These are phyloP conservation scores for Annulohypoxylon stygium DNA, from an alignment of 495 filamentous ascomycete genomes.

Conservation along the genomic window DNA sequence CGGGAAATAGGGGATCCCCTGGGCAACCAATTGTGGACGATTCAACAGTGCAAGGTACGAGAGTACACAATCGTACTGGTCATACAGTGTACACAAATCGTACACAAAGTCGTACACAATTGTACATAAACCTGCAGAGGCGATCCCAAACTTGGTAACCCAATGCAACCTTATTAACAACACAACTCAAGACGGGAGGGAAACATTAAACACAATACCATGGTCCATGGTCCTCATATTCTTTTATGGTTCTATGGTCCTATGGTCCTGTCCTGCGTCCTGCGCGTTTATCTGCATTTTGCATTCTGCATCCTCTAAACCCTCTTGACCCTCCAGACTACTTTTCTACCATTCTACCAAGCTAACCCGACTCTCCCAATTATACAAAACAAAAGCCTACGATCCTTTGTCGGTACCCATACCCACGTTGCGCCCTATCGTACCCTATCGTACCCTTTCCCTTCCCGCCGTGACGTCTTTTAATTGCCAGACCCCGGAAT, in stretches of 20 bases:
- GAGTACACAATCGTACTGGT: not conserved
- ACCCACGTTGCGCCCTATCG: slow-evolving; percentile 5
- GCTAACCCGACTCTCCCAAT: slow-evolving; percentile 1
- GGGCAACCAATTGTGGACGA: slow-evolving; percentile 49
- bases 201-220: not conserved
- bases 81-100: slow-evolving; percentile 1
- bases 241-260: not conserved
- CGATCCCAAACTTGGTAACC: slow-evolving; percentile 40
- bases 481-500: slow-evolving; percentile 28
- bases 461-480: slow-evolving; percentile 9
- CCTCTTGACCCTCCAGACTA: not conserved
- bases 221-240: not conserved
- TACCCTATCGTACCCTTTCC: not conserved
- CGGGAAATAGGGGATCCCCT: slow-evolving; percentile 47
- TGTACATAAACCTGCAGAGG: slow-evolving; percentile 21
- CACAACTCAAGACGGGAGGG: not conserved
- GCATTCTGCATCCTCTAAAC: slow-evolving; percentile 3
- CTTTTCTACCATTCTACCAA: too few relatives aligned
- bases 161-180: slow-evolving; percentile 39
- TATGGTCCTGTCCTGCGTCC: slow-evolving; percentile 10
- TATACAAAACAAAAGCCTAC: slow-evolving; percentile 8
- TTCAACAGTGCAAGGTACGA: not conserved
- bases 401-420: not conserved
- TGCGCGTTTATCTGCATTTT: slow-evolving; percentile 29
- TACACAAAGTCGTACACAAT: slow-evolving; percentile 26